Percentiles rank a stretch among this genome's conserved stretches.
These are phyloP conservation scores for Candida ficus DNA, from an alignment of 805 yeast genomes.

Conservation along the genomic window DNA sequence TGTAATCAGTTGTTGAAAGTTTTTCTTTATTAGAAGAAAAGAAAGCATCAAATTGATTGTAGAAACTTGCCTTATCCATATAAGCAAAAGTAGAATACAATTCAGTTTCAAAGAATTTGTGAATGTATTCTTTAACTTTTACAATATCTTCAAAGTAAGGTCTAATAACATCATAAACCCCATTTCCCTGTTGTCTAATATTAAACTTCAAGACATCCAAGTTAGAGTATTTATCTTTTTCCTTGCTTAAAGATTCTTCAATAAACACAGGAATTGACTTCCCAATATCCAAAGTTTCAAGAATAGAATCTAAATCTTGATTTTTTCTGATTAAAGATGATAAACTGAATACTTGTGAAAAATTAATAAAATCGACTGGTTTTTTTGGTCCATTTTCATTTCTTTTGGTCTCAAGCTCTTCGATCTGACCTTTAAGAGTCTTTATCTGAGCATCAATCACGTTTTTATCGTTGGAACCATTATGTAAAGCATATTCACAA, in stretches of 20 bases:
- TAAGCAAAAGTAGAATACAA: conserved; percentile 4
- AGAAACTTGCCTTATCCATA: conserved; percentile 9
- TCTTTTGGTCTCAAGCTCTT: conserved; percentile 2
- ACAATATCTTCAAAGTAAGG: conserved; percentile 4
- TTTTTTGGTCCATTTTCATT: not conserved
- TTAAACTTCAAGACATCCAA: conserved; percentile 7
- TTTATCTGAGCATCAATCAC: conserved; percentile 4
- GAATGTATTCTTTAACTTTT: not conserved
- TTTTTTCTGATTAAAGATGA: conserved; percentile 3
- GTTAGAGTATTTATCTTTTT: conserved; percentile 3
- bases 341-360: conserved; percentile 5
- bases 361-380: not conserved
- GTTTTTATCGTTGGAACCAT: conserved; percentile 1
- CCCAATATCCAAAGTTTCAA: not conserved
- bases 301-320: not conserved
- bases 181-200: conserved; percentile 7
- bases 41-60: conserved; percentile 6
- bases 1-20: conserved; percentile 5
- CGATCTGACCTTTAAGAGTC: conserved; percentile 4
- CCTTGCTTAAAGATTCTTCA: conserved; percentile 9
- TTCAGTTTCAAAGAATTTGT: conserved; percentile 8
- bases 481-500: conserved; percentile 3
- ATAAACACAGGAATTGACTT: conserved; percentile 4
- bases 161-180: conserved; percentile 1
- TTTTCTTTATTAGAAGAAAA: conserved; percentile 1